A percentile compares a stretch with the other conserved stretches of the same genome.
phyloP scores from a whole-genome alignment of 352 stramenopile species.

The Pythium rishiriense region DNA sequence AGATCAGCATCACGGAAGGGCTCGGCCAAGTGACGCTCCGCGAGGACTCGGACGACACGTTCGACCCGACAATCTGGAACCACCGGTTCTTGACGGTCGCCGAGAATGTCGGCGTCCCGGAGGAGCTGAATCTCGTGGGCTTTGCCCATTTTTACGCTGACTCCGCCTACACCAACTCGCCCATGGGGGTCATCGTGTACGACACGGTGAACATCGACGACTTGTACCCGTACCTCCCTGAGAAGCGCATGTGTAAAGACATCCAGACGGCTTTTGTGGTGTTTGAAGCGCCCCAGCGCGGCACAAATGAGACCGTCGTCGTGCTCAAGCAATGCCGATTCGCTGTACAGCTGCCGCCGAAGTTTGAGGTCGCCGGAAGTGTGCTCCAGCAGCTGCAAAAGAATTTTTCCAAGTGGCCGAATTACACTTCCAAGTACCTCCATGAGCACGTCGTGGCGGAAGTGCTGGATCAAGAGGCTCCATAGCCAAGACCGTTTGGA shows the following conservation, averaged over 20 bases:
- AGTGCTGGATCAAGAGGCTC: no score
- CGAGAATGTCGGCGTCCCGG: constrained; percentile 6
- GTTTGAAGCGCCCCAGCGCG: background rate
- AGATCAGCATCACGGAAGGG: constrained; percentile 52
- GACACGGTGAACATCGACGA: constrained; percentile 46
- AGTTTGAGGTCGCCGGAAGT: background rate
- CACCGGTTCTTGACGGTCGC: constrained; percentile 38
- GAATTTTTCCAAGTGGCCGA: constrained; percentile 11
- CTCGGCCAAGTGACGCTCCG: constrained; percentile 46
- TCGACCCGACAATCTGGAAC: constrained; percentile 38
- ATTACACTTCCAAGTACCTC: background rate
- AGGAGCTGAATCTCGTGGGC: constrained; percentile 28
- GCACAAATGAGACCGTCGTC: background rate
- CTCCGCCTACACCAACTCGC: constrained; percentile 1
- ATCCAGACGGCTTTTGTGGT: background rate
- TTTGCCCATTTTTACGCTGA: constrained; percentile 33
- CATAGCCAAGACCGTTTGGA: no score
- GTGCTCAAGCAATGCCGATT: constrained; percentile 10
- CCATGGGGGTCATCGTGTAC: constrained; percentile 33
- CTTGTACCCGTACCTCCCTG: constrained; percentile 39
- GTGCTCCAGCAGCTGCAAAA: background rate
- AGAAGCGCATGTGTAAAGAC: constrained; percentile 21
- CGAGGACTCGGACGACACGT: constrained; percentile 45
- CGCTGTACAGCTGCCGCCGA: background rate
- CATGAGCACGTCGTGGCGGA: background rate